Percentiles rank a stretch among this genome's conserved stretches.
phyloP scores from a whole-genome alignment of 2,329 filamentous ascomycete genomes.

The Orbilia brochopaga region DNA sequence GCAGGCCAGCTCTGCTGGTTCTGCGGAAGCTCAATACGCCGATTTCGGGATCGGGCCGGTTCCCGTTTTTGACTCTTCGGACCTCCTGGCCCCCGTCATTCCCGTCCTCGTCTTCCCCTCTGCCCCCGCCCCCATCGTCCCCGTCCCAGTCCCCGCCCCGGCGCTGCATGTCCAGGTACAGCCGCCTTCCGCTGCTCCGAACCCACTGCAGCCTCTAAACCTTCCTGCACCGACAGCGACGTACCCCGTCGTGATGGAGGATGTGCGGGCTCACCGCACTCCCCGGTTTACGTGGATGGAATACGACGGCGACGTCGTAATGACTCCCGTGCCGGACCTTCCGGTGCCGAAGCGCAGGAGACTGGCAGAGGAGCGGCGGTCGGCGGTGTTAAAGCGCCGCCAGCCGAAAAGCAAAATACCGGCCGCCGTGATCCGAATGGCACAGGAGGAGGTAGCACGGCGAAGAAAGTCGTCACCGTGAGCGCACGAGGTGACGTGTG shows the following conservation, averaged over 20 bases:
- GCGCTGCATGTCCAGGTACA: neutral
- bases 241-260: conserved; percentile 26
- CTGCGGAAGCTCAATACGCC: neutral
- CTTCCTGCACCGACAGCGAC: conserved; percentile 2
- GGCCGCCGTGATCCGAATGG: conserved; percentile 15
- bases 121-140: neutral
- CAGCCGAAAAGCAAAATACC: conserved; percentile 20
- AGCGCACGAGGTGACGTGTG: conserved; percentile 1
- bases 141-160: conserved; percentile 1
- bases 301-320: conserved; percentile 42
- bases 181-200: neutral
- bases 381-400: conserved; percentile 17
- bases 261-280: conserved; percentile 14
- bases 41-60: neutral
- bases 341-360: conserved; percentile 9
- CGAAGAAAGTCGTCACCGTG: conserved; percentile 11
- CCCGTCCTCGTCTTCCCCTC: neutral
- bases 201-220: neutral
- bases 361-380: conserved; percentile 13
- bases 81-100: neutral
- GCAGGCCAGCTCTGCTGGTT: neutral
- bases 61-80: neutral
- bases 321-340: conserved; percentile 8
- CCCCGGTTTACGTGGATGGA: conserved; percentile 15
- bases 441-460: conserved; percentile 21